A percentile compares a stretch with the other conserved stretches of the same genome.
Conservation (phyloP, 1,284 basidiomycete genomes). For the Trametes hirsuta region DNA sequence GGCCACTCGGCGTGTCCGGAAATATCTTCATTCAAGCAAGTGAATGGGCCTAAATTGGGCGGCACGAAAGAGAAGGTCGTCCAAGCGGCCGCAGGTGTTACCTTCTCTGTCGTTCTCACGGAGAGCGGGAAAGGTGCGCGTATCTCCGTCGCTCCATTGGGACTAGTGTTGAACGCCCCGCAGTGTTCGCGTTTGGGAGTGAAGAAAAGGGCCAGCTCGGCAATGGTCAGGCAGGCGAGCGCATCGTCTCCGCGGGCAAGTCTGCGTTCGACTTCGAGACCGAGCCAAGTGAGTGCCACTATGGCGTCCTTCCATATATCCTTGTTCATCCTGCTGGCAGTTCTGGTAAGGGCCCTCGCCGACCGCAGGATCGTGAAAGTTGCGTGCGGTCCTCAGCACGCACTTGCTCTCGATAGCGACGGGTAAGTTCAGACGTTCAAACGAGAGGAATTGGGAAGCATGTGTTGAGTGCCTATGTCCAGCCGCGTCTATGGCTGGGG, state of each 20-base stretch:
- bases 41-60: constrained; percentile 57
- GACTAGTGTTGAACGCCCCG: neutral
- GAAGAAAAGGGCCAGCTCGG: constrained; percentile 94
- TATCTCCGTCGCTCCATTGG: neutral
- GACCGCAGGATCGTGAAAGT: constrained; percentile 82
- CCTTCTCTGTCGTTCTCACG: constrained; percentile 84
- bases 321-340: constrained; percentile 40
- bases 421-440: constrained; percentile 51
- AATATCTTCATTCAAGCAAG: constrained; percentile 63
- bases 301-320: constrained; percentile 7
- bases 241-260: constrained; percentile 84
- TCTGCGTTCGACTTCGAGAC: constrained; percentile 80
- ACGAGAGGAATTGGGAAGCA: too few relatives aligned
- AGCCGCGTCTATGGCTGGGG: constrained; percentile 88
- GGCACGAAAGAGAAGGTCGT: constrained; percentile 67
- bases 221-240: constrained; percentile 88
- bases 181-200: constrained; percentile 88
- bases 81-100: constrained; percentile 80
- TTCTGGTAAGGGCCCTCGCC: constrained; percentile 71
- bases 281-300: constrained; percentile 61
- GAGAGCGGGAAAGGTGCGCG: constrained; percentile 71
- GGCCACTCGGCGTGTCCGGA: constrained; percentile 70
- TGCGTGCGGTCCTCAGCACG: constrained; percentile 87
- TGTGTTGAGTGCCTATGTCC: neutral
- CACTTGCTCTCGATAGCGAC: constrained; percentile 77